These are phyloP conservation scores for Cercophora newfieldiana DNA, from an alignment of 495 filamentous ascomycete species.

Conservation along the genomic window DNA sequence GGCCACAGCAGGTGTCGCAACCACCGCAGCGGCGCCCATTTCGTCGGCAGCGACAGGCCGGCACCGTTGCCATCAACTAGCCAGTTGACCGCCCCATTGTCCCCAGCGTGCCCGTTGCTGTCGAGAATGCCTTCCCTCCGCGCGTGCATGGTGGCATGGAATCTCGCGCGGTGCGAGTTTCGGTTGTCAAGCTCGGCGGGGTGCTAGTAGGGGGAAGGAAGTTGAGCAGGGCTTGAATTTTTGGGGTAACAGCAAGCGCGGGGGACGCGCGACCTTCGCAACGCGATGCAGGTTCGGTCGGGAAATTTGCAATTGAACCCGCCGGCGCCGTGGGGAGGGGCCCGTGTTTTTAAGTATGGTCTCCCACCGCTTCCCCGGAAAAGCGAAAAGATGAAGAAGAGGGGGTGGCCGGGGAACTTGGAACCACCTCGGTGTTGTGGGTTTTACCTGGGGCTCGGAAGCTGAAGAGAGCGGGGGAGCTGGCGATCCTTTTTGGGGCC, in stretches of 20 bases:
- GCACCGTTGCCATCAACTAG: not conserved
- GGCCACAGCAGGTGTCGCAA: slow-evolving; percentile 30
- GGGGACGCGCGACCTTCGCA: not conserved
- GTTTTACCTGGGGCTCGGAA: not conserved
- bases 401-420: not conserved
- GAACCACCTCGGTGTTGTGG: not conserved
- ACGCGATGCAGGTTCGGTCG: not conserved
- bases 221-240: not conserved
- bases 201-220: not conserved
- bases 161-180: not conserved
- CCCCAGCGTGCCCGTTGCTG: slow-evolving; percentile 11
- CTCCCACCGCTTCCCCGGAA: not conserved
- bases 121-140: slow-evolving; percentile 24
- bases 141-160: slow-evolving; percentile 22
- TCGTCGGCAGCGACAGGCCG: slow-evolving; percentile 18
- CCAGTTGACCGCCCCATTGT: not conserved
- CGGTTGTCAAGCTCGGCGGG: not conserved
- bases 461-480: not conserved
- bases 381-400: not conserved
- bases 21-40: slow-evolving; percentile 23
- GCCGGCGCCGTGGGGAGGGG: not conserved
- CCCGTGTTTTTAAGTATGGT: not conserved
- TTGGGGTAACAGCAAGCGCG: not conserved
- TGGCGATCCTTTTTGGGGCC: not conserved
- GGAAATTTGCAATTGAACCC: not conserved